phyloP scores from a whole-genome alignment of 2,329 filamentous ascomycete species.

The Pseudogymnoascus sp. region DNA sequence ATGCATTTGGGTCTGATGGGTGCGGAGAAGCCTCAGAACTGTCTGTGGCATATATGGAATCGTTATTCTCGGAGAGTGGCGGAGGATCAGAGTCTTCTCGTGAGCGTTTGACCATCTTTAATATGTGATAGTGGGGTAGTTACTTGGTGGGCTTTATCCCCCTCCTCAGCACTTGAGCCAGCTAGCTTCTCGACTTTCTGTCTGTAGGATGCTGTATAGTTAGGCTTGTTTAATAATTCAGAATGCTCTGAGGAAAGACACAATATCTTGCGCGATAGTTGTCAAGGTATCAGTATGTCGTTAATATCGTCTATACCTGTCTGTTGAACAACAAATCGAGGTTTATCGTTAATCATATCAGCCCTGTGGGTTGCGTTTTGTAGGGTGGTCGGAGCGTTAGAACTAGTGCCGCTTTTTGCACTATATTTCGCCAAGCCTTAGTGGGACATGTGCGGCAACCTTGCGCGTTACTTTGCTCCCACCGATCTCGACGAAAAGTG shows the following conservation, averaged over 20 bases:
- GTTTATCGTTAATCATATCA: slow-evolving; percentile 1
- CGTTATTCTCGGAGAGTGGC: slow-evolving; percentile 16
- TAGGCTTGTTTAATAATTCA: neutral
- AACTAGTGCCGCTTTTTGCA: neutral
- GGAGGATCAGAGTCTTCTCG: slow-evolving; percentile 41
- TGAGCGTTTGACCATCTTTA: slow-evolving; percentile 52
- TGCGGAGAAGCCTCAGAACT: slow-evolving; percentile 21
- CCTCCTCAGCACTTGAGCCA: slow-evolving; percentile 8
- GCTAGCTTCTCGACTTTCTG: slow-evolving; percentile 14
- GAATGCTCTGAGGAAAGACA: neutral
- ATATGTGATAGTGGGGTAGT: slow-evolving; percentile 28
- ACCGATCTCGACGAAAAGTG: slow-evolving; percentile 6
- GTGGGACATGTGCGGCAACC: slow-evolving; percentile 7
- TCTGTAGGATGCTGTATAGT: slow-evolving; percentile 11
- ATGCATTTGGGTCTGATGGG: slow-evolving; percentile 19
- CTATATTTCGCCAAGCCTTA: slow-evolving; percentile 2
- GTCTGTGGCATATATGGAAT: slow-evolving; percentile 12
- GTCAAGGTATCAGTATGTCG: neutral
- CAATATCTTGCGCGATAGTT: neutral
- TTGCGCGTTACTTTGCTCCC: slow-evolving; percentile 6
- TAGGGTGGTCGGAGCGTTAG: neutral
- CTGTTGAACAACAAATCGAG: neutral
- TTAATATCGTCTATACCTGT: neutral
- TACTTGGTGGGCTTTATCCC: slow-evolving; percentile 20
- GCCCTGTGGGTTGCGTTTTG: neutral